Base-by-base conservation (phyloP, 176 grass and related monocot species). In the Rhynchospora pubera region DNA sequence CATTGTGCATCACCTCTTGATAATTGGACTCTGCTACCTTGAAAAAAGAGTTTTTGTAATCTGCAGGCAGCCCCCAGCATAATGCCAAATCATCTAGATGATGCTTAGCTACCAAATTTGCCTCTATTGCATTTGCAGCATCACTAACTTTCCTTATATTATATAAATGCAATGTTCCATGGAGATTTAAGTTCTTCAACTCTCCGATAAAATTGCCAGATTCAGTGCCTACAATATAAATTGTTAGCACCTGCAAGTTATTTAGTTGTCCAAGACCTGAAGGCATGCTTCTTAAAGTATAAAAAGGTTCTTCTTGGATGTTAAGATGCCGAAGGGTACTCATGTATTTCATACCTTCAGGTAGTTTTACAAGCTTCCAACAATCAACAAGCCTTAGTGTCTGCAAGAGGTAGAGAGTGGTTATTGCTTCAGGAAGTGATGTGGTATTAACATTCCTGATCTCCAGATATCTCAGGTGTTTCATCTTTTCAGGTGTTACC, bases 71-170 rank as follows among this genome's bases (percentile, higher is more conserved):
- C 11, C 28, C 65, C 82, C 82, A 84, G 9, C 42, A 55, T 14
- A 84, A 58, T 28, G 12, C 1, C 4, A 84, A 1, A 34, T 64
- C 23, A 44, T 84, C 44, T 1, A 84, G 68, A 43, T 84, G 56
- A 7, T 84, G 48, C 48, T 84, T 84, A 45, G 51, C 42, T 2
- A 60, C 50, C n/a, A 84, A n/a, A 15, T 72, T 75, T 6, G 48
- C 69, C 16, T 73, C 22, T 1, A 10, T 80, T 62, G 53, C 43
- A 60, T 24, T 10, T 13, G 1, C 3, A 11, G 4, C 52, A 60
- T 57, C 0, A 23, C 12, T 84, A 45, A 84, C 2, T 39, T 77
- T 16, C 34, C 13, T 32, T 26, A 45, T 26, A 60, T 73, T 48
- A 14, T 73, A 70, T 6, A 84, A 11, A 57, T 59, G 34, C 32